A percentile compares a stretch with the other conserved stretches of the same genome.
Evolutionary conservation across 176 grass and related monocot genomes (phyloP).

Genomic region (Rhynchospora breviuscula): DNA sequence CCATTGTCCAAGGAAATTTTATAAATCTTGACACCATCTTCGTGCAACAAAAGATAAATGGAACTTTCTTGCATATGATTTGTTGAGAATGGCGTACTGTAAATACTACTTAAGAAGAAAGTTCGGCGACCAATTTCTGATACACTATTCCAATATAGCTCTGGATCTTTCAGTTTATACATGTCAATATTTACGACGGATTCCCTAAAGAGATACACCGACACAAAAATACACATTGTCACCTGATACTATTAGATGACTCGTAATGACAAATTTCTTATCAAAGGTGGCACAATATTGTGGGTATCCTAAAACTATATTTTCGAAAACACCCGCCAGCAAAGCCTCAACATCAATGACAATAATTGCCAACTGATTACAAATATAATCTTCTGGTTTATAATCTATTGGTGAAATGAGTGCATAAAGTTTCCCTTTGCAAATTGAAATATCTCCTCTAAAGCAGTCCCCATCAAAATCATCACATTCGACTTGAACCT

Average conservation of each 20-base stretch:
- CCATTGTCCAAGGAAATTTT: neutral
- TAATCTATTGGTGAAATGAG: neutral
- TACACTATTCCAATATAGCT: neutral
- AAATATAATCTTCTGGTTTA: neutral
- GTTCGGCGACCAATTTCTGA: neutral
- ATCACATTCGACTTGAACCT: neutral
- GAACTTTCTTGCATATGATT: neutral
- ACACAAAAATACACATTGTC: neutral
- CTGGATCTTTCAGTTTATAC: neutral
- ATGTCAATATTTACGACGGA: neutral
- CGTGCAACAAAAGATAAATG: neutral
- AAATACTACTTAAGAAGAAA: neutral
- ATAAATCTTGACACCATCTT: neutral
- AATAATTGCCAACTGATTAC: neutral
- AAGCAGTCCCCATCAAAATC: neutral
- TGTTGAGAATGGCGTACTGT: neutral
- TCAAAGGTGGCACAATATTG: neutral
- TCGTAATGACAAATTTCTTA: neutral
- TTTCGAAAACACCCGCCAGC: neutral
- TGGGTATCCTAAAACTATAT: neutral
- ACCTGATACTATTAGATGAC: neutral
- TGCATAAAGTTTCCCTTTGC: neutral
- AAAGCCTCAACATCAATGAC: neutral
- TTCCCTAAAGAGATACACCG: neutral
- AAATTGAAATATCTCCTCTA: neutral